phyloP scores from a whole-genome alignment of 192 early-diverging fungal species.

The Backusella mclennaniae region DNA sequence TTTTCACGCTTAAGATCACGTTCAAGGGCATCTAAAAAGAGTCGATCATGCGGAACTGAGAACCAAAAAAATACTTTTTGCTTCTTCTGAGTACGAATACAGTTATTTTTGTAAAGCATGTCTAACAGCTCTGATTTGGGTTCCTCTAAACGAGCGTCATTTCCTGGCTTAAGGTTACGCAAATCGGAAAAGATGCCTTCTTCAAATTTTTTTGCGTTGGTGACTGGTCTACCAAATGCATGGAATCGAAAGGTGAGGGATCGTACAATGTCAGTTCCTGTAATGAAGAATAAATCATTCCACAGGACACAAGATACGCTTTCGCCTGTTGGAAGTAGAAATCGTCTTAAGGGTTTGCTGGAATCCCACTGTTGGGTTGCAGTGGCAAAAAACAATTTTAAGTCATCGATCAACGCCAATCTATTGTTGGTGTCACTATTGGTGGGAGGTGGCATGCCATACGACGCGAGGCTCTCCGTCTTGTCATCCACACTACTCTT shows the following conservation, averaged over 20 bases:
- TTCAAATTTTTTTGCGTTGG: constrained; percentile 95
- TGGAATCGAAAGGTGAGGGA: constrained; percentile 90
- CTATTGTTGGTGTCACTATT: constrained; percentile 18
- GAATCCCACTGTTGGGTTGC: constrained; percentile 67
- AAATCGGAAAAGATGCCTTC: constrained; percentile 97
- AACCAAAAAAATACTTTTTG: constrained; percentile 99
- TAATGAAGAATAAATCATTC: constrained; percentile 93
- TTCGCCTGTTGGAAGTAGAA: constrained; percentile 81
- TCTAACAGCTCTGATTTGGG: constrained; percentile 93
- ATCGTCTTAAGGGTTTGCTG: constrained; percentile 55
- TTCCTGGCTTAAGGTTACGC: constrained; percentile 91
- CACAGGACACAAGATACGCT: constrained; percentile 89
- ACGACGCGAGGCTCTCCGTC: not conserved
- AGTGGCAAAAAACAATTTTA: constrained; percentile 63
- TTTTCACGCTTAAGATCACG: constrained; percentile 95
- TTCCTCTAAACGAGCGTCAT: constrained; percentile 91
- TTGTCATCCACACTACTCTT: constrained; percentile 4
- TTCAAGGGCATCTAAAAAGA: constrained; percentile 96
- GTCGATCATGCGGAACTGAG: constrained; percentile 89
- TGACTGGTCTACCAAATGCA: constrained; percentile 83
- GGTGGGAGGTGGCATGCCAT: constrained; percentile 28
- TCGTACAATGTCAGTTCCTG: constrained; percentile 95
- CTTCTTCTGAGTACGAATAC: constrained; percentile 98
- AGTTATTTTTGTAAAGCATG: constrained; percentile 92
- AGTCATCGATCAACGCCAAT: constrained; percentile 43